These are phyloP conservation scores for Boletus semigastroideus DNA, from an alignment of 1,284 basidiomycete genomes.

Conservation along the genomic window DNA sequence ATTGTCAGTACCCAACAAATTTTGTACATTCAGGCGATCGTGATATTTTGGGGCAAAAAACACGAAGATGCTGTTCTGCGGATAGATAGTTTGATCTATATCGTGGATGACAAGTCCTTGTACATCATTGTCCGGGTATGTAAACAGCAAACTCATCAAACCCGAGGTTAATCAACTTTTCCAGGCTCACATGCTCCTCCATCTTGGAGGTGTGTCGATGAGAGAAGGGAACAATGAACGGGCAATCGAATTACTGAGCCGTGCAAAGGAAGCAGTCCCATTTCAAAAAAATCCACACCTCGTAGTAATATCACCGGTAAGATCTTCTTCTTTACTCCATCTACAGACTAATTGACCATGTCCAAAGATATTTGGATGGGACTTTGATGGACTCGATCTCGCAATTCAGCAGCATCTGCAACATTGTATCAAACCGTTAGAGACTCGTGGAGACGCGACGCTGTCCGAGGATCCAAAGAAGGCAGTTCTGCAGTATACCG, in stretches of 20 bases:
- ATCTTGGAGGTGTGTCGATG: not conserved
- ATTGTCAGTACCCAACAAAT: not conserved
- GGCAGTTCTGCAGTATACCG: not conserved
- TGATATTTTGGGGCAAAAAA: constrained; percentile 1
- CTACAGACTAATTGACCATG: not conserved
- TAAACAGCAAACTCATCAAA: fast-evolving
- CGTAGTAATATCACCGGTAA: constrained; percentile 3
- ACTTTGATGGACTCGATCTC: not conserved
- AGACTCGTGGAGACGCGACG: not conserved
- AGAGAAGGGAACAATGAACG: not conserved
- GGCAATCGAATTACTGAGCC: not conserved
- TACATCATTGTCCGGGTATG: constrained; percentile 2
- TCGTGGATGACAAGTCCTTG: not conserved
- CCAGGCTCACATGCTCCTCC: constrained; percentile 2
- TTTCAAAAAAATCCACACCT: not conserved
- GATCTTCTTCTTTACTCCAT: not conserved
- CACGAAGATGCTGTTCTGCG: not conserved
- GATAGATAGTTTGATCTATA: not conserved
- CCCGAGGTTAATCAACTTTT: not conserved
- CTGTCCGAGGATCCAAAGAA: not conserved
- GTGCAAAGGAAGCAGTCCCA: not conserved
- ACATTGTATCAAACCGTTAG: not conserved
- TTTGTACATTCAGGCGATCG: not conserved
- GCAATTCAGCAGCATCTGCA: not conserved
- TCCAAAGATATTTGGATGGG: not conserved